Evolutionary conservation across 352 stramenopile species (phyloP).

Genomic region (Phytophthora foliorum): DNA sequence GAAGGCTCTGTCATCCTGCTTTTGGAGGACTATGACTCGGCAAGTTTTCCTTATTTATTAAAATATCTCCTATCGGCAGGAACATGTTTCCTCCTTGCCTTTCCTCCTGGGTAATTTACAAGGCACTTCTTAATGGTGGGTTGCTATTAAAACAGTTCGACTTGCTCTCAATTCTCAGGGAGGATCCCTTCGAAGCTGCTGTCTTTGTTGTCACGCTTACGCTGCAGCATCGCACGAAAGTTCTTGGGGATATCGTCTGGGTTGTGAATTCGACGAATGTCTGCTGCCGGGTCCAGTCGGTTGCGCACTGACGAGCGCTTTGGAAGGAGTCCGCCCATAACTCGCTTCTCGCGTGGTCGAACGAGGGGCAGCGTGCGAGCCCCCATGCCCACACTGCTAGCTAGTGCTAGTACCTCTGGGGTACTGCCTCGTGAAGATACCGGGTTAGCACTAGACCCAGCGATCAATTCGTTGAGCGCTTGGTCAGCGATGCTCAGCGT

Average conservation of each 20-base stretch:
- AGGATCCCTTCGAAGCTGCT: slow-evolving; percentile 46
- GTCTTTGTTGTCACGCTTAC: slow-evolving; percentile 51
- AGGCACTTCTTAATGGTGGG: no score
- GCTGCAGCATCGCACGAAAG: slow-evolving; percentile 68
- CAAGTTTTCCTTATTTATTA: no score
- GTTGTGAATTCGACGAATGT: slow-evolving; percentile 78
- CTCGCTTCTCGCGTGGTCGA: slow-evolving; percentile 59
- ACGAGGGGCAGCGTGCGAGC: slow-evolving; percentile 58
- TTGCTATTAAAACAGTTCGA: neutral
- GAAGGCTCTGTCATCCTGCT: no score
- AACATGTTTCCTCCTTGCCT: no score
- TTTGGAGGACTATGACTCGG: no score
- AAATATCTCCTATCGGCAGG: no score
- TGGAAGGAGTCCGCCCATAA: slow-evolving; percentile 74
- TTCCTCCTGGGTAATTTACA: no score
- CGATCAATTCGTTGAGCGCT: slow-evolving; percentile 35
- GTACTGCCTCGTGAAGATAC: slow-evolving; percentile 20
- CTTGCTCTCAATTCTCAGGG: slow-evolving; percentile 29
- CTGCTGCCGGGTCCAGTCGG: slow-evolving; percentile 69
- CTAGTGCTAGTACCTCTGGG: slow-evolving; percentile 31
- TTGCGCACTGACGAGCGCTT: slow-evolving; percentile 73
- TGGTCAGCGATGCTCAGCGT: slow-evolving; percentile 26
- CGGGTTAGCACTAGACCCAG: slow-evolving; percentile 22
- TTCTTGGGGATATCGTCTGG: slow-evolving; percentile 80
- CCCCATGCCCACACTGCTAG: slow-evolving; percentile 50